These are phyloP conservation scores for Colletotrichum melonis DNA, from an alignment of 2,329 filamentous ascomycete genomes.

Conservation along the genomic window DNA sequence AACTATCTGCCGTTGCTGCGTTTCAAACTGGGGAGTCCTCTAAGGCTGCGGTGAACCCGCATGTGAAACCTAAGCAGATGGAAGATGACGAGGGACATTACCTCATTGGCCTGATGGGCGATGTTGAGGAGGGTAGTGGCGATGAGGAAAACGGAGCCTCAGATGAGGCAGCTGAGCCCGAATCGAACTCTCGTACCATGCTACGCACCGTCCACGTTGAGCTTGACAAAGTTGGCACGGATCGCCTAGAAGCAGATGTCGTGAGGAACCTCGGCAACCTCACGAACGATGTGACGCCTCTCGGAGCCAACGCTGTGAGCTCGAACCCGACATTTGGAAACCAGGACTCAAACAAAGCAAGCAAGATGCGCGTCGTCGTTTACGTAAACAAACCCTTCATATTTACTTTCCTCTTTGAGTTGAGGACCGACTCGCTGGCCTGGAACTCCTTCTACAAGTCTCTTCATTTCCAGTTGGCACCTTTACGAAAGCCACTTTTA, in stretches of 20 bases:
- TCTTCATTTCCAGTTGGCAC: slow-evolving; percentile 69
- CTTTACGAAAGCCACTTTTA: slow-evolving; percentile 67
- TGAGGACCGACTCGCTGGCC: slow-evolving; percentile 68
- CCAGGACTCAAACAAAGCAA: slow-evolving; percentile 65
- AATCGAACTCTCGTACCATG: slow-evolving; percentile 65
- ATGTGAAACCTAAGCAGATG: slow-evolving; percentile 6
- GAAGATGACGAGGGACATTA: slow-evolving; percentile 58
- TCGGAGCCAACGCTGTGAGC: slow-evolving; percentile 34
- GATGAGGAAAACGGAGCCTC: slow-evolving; percentile 45
- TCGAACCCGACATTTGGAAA: slow-evolving; percentile 48
- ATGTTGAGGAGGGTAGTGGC: slow-evolving; percentile 61
- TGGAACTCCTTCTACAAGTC: slow-evolving; percentile 68
- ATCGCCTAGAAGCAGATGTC: slow-evolving; percentile 56
- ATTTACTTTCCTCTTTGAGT: slow-evolving; percentile 79
- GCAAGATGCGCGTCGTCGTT: slow-evolving; percentile 75
- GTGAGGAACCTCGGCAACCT: slow-evolving; percentile 54
- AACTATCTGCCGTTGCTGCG: slow-evolving; percentile 12
- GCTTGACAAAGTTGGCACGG: slow-evolving; percentile 56
- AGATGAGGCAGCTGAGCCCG: slow-evolving; percentile 45
- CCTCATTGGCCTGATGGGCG: slow-evolving; percentile 75
- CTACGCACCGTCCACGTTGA: slow-evolving; percentile 77
- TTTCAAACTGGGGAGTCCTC: slow-evolving; percentile 1
- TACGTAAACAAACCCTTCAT: slow-evolving; percentile 82
- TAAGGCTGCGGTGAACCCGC: slow-evolving; percentile 1
- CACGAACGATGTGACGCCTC: slow-evolving; percentile 27